Base-by-base conservation (phyloP, 257 asterid species). In the Nyctanthes arbortristis region DNA sequence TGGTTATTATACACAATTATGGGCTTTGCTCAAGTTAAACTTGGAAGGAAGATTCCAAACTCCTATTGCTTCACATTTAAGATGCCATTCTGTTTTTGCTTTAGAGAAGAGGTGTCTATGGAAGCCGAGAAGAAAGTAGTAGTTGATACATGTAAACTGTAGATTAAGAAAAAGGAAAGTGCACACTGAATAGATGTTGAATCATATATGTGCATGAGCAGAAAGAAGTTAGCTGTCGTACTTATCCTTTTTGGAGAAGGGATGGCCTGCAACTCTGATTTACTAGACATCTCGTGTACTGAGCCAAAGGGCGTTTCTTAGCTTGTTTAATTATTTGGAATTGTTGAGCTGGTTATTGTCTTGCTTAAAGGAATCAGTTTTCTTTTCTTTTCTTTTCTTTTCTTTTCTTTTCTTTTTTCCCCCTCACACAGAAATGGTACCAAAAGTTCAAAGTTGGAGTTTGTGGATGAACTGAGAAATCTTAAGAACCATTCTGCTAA, bases 1-100 rank as follows among this genome's bases (percentile, higher is more conserved):
- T 59, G 28, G 37, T 60, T 58, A 13, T 39, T 65, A 62, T 63
- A 32, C 9, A 61, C 66, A 63, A 14, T 62, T 65, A 36, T 71
- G 62, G 61, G 31, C 43, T 70, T 54, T 28, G 22, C 24, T 39
- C 33, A 35, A 64, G 76, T 66, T 76, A 37, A 52, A 52, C 24
- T 52, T 10, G 59, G n/a, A 49, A 49, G 29, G 31, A 22, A 52
- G 59, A 52, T 20, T 52, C 59, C 6, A 24, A 52, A 52, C n/a
- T 52, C 59, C 16, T 24, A 24, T 52, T 49, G 18, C 30, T 49
- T 52, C 59, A 52, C 59, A 20, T 22, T n/a, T 45, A 52, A 18
- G 13, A 52, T 9, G 24, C 2, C 14, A 0, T 31, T 52, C 2
- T 52, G 59, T 24, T 52, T 52, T 52, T 13, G 16, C 20, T 52